These are phyloP conservation scores for Taphrina communis DNA, from an alignment of 1,139 yeast species.

Conservation along the genomic window DNA sequence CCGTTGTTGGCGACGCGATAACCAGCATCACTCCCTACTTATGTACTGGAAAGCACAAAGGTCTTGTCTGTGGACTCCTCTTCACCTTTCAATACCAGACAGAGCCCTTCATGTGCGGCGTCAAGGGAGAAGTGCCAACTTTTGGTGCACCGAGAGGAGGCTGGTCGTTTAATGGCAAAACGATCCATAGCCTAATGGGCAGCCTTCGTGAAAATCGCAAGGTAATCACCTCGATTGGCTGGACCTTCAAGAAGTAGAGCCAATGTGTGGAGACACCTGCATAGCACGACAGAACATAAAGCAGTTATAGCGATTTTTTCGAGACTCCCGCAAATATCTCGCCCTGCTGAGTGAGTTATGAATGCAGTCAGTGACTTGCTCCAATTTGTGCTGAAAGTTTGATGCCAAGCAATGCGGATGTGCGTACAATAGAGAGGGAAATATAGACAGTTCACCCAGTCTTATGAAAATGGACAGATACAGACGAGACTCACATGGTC, in stretches of 20 bases:
- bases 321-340: too few relatives aligned
- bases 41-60: slow-evolving; percentile 12
- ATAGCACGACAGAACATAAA: too few relatives aligned
- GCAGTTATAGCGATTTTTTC: too few relatives aligned
- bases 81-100: neutral
- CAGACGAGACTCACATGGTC: slow-evolving; percentile 3
- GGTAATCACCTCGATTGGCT: neutral
- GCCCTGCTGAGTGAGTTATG: too few relatives aligned
- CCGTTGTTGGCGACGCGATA: neutral
- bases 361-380: too few relatives aligned
- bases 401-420: too few relatives aligned
- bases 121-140: neutral
- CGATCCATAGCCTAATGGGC: neutral
- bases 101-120: neutral
- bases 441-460: too few relatives aligned
- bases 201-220: neutral
- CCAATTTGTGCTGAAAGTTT: too few relatives aligned
- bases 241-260: neutral
- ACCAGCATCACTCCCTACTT: slow-evolving; percentile 2
- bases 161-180: neutral
- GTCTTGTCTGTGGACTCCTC: slow-evolving; percentile 7
- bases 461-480: too few relatives aligned
- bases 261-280: neutral
- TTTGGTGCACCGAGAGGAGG: neutral
- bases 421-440: too few relatives aligned